These are phyloP conservation scores for Fusarium sp. DNA, from an alignment of 2,329 filamentous ascomycete species.

Conservation along the genomic window DNA sequence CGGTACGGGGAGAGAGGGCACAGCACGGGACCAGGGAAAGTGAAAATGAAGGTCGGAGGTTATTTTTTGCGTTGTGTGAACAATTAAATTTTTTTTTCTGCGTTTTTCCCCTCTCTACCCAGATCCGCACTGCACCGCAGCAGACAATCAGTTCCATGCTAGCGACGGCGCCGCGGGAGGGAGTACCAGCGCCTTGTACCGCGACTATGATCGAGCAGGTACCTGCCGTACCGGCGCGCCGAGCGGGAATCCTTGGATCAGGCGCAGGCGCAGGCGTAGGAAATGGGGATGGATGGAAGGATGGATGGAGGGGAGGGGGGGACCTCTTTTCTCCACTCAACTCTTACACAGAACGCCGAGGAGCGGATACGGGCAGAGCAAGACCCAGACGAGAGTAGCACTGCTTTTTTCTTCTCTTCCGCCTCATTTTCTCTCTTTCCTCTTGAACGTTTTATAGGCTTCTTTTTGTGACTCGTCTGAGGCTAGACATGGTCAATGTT, in stretches of 20 bases:
- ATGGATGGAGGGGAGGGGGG: conserved; percentile 24
- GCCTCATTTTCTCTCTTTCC: not conserved
- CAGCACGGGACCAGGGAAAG: conserved; percentile 40
- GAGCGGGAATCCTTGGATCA: conserved; percentile 36
- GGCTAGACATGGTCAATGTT: not conserved
- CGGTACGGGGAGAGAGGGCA: conserved; percentile 37
- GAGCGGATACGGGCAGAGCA: not conserved
- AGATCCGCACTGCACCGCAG: not conserved
- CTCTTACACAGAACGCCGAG: conserved; percentile 3
- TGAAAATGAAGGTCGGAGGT: conserved; percentile 48
- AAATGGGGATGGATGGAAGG: conserved; percentile 13
- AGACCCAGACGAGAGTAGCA: not conserved
- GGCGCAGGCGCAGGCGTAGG: not conserved
- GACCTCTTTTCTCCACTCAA: conserved; percentile 27
- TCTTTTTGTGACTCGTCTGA: not conserved
- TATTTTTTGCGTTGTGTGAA: conserved; percentile 56
- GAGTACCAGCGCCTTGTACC: conserved; percentile 13
- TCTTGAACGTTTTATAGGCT: conserved; percentile 2
- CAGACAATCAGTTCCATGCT: not conserved
- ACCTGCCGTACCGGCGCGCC: conserved; percentile 24
- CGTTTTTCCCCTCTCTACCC: conserved; percentile 42
- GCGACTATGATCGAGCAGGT: conserved; percentile 34
- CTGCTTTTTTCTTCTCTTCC: not conserved
- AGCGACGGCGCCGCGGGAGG: not conserved
- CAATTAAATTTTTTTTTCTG: conserved; percentile 57